Base-by-base conservation (phyloP, 495 filamentous ascomycete genomes). In the Daldinia caldariorum region DNA sequence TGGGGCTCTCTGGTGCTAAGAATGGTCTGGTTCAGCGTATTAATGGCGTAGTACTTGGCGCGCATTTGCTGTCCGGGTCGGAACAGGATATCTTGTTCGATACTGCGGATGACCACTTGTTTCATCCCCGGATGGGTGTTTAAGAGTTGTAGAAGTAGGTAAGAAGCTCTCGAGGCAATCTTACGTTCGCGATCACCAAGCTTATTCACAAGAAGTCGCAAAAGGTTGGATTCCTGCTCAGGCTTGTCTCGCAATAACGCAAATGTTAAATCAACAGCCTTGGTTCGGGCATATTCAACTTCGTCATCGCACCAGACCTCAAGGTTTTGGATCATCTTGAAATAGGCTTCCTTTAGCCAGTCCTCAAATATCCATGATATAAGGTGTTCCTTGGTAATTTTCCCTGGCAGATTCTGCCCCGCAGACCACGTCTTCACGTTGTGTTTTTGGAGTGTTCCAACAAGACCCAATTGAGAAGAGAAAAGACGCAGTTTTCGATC, bases 1-100 rank as follows among this genome's bases (percentile, higher is more conserved):
- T 88, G 83, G 32, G 93, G 89, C 71, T 98, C 94, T 74, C 89
- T 94, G 41, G 80, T 83, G 72, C 91, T 94, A 56, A 98, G 76
- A 38, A 97, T 91, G 4, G 95, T 99, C 80, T 99, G 95, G 79
- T 99, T 99, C 41, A 99, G 79, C 2, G 95, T 97, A 74, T 97
- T 98, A 76, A 94, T 89, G 29, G 94, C 94, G 73, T 97, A 97
- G 79, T 99, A 99, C 75, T 91, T 94, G 26, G 96, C 92, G 64
- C 97, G 92, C 22, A 88, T 79, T 74, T 86, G 94, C 75, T 98
- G 95, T 6, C 92, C 91, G 0, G 94, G 91, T 10, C 92, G 87
- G 74, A 97, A 92, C 9, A 99, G 84, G 16, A 97, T 82, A 73
- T 98, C 96, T 34, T 87, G 86, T 77, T 98, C 94, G 13, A 98